Conservation (phyloP, 2,329 filamentous ascomycete genomes). For the Arthrobotrys pseudoclavata region DNA sequence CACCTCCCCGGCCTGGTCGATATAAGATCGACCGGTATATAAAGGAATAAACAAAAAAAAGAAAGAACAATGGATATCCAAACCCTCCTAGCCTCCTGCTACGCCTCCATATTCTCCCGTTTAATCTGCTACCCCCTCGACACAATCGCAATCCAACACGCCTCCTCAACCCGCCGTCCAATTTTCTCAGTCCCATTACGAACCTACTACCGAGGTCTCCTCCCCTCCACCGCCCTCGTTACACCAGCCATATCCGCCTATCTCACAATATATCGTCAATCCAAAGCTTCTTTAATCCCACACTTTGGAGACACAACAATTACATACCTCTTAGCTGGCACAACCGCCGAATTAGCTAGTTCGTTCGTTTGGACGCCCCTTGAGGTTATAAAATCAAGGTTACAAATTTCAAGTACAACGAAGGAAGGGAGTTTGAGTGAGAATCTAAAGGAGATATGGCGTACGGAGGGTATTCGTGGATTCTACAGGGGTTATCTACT, state of each 20-base stretch:
- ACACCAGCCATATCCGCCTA: conserved; percentile 55
- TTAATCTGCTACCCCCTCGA: conserved; percentile 57
- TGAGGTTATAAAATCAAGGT: conserved; percentile 55
- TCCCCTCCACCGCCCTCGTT: conserved; percentile 45
- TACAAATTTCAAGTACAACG: conserved; percentile 49
- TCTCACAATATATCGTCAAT: conserved; percentile 55
- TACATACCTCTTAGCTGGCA: conserved; percentile 52
- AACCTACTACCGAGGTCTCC: conserved; percentile 57
- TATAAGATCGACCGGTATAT: neutral
- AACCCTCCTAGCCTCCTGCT: conserved; percentile 51
- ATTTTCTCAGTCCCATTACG: conserved; percentile 49
- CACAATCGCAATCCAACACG: conserved; percentile 59
- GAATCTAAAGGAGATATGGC: conserved; percentile 48
- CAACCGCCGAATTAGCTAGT: conserved; percentile 43
- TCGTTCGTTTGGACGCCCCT: conserved; percentile 57
- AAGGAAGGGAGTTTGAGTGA: conserved; percentile 34
- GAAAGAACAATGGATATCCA: conserved; percentile 48
- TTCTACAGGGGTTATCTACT: conserved; percentile 57
- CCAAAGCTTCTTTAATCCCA: conserved; percentile 45
- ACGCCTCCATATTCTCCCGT: conserved; percentile 51
- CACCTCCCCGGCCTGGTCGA: neutral
- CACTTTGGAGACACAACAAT: conserved; percentile 52
- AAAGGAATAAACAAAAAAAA: neutral
- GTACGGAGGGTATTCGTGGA: conserved; percentile 44
- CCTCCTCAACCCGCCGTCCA: conserved; percentile 53